Evolutionary conservation across 805 yeast genomes (phyloP).

Genomic region (Metschnikowia kunwiensis): DNA sequence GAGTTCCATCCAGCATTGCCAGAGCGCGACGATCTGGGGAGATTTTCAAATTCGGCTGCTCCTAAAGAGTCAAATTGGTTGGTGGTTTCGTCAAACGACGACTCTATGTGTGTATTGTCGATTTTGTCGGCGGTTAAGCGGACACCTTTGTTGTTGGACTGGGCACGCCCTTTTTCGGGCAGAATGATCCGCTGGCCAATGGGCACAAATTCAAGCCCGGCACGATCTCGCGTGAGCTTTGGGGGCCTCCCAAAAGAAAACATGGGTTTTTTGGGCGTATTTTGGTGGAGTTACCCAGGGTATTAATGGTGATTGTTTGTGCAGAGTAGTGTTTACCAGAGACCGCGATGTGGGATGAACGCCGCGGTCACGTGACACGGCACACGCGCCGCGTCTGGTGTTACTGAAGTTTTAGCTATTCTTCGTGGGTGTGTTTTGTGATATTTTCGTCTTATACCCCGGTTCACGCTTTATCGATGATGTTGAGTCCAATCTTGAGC

Average conservation of each 20-base stretch:
- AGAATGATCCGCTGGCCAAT: slow-evolving; percentile 20
- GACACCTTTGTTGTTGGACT: slow-evolving; percentile 1
- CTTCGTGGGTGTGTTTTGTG: too few relatives aligned
- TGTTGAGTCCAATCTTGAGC: too few relatives aligned
- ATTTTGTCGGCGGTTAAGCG: slow-evolving; percentile 8
- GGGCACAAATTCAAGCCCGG: slow-evolving; percentile 25
- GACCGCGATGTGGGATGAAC: too few relatives aligned
- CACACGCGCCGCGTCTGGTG: too few relatives aligned
- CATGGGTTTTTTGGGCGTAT: slow-evolving; percentile 13
- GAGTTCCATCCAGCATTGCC: slow-evolving; percentile 9
- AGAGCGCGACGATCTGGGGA: slow-evolving; percentile 2
- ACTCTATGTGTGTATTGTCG: slow-evolving; percentile 11
- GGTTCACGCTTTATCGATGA: too few relatives aligned
- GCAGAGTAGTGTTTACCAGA: too few relatives aligned
- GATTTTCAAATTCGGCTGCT: slow-evolving; percentile 1
- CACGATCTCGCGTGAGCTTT: slow-evolving; percentile 18
- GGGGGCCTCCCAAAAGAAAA: slow-evolving; percentile 19
- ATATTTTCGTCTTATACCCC: too few relatives aligned
- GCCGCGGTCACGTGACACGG: too few relatives aligned
- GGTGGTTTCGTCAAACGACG: slow-evolving; percentile 15
- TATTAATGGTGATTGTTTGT: neutral
- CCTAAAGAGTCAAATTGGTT: slow-evolving; percentile 8
- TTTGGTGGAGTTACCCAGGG: too few relatives aligned
- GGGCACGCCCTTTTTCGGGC: slow-evolving; percentile 3
- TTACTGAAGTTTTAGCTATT: too few relatives aligned